Percentiles rank a stretch among this genome's conserved stretches.
phyloP scores from a whole-genome alignment of 148 eudicot genomes.

The Simmondsia chinensis region DNA sequence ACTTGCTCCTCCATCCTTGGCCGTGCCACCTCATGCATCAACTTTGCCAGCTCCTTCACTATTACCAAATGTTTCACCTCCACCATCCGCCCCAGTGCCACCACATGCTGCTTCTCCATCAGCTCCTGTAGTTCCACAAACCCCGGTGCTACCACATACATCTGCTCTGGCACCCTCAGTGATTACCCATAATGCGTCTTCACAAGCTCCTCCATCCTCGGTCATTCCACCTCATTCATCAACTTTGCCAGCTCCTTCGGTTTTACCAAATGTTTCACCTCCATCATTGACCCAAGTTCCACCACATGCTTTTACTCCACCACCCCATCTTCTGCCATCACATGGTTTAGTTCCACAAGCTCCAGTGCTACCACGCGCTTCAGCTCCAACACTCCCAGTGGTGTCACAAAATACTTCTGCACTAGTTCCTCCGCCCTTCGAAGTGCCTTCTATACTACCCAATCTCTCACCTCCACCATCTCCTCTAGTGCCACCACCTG shows the following conservation, averaged over 20 bases:
- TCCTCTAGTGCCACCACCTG: constrained; percentile 19
- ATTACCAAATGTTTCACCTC: constrained; percentile 1
- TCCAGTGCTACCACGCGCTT: constrained; percentile 2
- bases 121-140: background rate
- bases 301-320: constrained; percentile 10
- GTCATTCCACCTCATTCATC: too few relatives aligned
- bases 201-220: too few relatives aligned
- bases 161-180: too few relatives aligned
- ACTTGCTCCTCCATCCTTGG: background rate
- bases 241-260: too few relatives aligned
- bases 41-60: constrained; percentile 5
- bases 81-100: too few relatives aligned
- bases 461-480: constrained; percentile 16
- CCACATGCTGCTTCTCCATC: too few relatives aligned
- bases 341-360: constrained; percentile 5
- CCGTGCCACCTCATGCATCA: background rate
- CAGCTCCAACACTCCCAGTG: background rate
- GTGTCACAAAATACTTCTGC: background rate
- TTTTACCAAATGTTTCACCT: too few relatives aligned
- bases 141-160: too few relatives aligned
- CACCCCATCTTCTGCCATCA: constrained; percentile 13
- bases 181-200: too few relatives aligned
- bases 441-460: constrained; percentile 6
- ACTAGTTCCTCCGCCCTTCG: background rate
- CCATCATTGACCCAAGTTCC: too few relatives aligned